Percentiles rank a stretch among this genome's conserved stretches.
These are phyloP conservation scores for Pythium grandisporangium DNA, from an alignment of 352 stramenopile genomes.

Conservation along the genomic window DNA sequence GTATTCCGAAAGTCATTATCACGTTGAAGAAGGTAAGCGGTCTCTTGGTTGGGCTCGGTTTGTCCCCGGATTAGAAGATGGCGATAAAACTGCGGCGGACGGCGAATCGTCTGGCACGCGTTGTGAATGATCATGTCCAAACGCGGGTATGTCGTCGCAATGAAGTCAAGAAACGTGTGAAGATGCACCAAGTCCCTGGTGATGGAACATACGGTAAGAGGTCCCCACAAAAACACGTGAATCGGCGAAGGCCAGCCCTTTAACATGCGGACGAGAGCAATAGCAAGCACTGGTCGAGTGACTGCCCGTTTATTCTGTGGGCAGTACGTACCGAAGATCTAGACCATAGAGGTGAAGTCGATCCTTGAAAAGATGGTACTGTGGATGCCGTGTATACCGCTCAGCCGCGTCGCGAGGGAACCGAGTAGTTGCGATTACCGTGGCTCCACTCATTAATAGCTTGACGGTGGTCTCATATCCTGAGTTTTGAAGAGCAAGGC, in stretches of 20 bases:
- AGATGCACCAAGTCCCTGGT: constrained; percentile 89
- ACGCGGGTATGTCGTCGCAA: constrained; percentile 49
- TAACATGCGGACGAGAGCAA: too few species aligned
- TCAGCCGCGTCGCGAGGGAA: constrained; percentile 90
- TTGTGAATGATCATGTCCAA: constrained; percentile 96
- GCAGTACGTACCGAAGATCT: too few species aligned
- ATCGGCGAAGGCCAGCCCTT: too few species aligned
- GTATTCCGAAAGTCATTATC: too few species aligned
- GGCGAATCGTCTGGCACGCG: constrained; percentile 92
- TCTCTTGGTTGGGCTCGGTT: too few species aligned
- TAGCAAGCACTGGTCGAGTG: too few species aligned
- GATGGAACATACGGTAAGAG: too few species aligned
- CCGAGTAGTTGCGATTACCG: constrained; percentile 88
- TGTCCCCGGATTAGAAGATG: too few species aligned
- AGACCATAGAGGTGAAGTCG: constrained; percentile 90
- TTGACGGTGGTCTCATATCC: constrained; percentile 93
- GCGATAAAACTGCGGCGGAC: constrained; percentile 90
- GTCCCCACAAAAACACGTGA: too few species aligned
- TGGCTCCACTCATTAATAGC: constrained; percentile 78
- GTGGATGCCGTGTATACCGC: constrained; percentile 77
- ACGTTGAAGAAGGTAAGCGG: too few species aligned
- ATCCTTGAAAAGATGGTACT: constrained; percentile 76
- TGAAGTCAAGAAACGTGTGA: constrained; percentile 89
- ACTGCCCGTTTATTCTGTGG: too few species aligned
- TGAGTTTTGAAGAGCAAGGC: too few species aligned